These are phyloP conservation scores for Penicillium coprophilum DNA, from an alignment of 495 filamentous ascomycete genomes.

Conservation along the genomic window DNA sequence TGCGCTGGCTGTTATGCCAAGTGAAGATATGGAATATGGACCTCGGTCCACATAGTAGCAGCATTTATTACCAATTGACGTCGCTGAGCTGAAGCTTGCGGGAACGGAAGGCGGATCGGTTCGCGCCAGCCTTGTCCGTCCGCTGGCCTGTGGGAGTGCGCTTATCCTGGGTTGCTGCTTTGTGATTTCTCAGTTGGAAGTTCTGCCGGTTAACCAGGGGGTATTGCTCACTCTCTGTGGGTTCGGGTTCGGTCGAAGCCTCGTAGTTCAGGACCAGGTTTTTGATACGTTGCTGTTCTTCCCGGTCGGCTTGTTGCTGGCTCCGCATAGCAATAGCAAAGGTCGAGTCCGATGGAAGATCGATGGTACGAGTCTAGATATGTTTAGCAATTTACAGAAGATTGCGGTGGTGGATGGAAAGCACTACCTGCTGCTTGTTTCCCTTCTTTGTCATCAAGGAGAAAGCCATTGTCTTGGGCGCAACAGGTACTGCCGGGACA, in stretches of 20 bases:
- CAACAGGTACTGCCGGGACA: conserved; percentile 36
- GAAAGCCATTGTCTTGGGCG: conserved; percentile 81
- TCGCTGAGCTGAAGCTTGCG: conserved; percentile 93
- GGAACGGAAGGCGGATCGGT: conserved; percentile 75
- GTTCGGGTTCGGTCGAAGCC: conserved; percentile 72
- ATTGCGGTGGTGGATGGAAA: not conserved
- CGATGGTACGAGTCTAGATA: conserved; percentile 83
- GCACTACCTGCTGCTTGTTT: conserved; percentile 83
- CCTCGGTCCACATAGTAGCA: conserved; percentile 1
- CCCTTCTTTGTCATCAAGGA: conserved; percentile 94
- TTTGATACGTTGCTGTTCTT: conserved; percentile 98
- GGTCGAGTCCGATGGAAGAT: conserved; percentile 88
- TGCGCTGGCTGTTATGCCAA: conserved; percentile 6
- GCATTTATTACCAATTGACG: conserved; percentile 82
- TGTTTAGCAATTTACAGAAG: conserved; percentile 1
- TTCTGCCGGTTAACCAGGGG: conserved; percentile 11
- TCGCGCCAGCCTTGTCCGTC: conserved; percentile 67
- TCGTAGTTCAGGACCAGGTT: conserved; percentile 96
- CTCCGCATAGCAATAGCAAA: conserved; percentile 95
- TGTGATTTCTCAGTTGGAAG: conserved; percentile 11
- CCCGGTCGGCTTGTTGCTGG: conserved; percentile 90
- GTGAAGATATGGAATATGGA: conserved; percentile 6
- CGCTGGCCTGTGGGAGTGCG: conserved; percentile 38
- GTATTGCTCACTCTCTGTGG: conserved; percentile 60
- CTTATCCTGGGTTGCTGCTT: conserved; percentile 35